Base-by-base conservation (phyloP, 495 filamentous ascomycete species). In the Chaetomium cochliodes region DNA sequence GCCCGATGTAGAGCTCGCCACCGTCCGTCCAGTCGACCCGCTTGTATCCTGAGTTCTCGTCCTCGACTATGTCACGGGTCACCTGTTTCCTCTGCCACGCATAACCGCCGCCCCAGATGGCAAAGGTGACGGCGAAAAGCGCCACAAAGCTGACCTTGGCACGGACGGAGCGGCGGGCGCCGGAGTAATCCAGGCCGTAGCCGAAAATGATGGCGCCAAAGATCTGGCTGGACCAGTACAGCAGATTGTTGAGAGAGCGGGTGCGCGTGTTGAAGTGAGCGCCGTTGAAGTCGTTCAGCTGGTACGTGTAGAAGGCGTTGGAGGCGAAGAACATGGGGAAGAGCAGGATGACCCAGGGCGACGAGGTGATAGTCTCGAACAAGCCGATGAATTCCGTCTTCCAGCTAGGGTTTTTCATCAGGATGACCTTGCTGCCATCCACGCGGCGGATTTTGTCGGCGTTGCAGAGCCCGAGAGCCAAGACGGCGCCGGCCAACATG, bases 141-240 rank as follows among this genome's bases (percentile, higher is more conserved):
- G 85, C 71, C 11, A 77, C 74, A 72, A 91, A 88, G 54, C 86
- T 88, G 47, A 77, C 77, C 78, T 89, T 92, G 64, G 93, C 93
- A 62, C 92, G 86, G n/a, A 82, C 77, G 6, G 86, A 86, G 28
- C 93, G 88, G 44, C 88, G 81, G 42, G 92, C 68, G 1, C 65
- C 76, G 63, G 82, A 74, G 67, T 82, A 74, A 71, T 98, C 93
- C 33, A 97, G 82, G 13, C 87, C 82, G 66, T 85, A 87, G 18
- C 93, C 93, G 69, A 93, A 90, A 23, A 90, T 69, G 57, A 89
- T 78, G 22, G 93, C 92, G 47, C 90, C 93, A 52, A 94, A 74
- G 76, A 98, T 96, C 75, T 98, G 93, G 70, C 88, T 84, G 16
- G 87, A 76, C 87, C 91, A 98, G 81, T 97, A 98, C 20, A 94